These are phyloP conservation scores for Chloropicon primus DNA, from an alignment of 139 green algal species.

Conservation along the genomic window DNA sequence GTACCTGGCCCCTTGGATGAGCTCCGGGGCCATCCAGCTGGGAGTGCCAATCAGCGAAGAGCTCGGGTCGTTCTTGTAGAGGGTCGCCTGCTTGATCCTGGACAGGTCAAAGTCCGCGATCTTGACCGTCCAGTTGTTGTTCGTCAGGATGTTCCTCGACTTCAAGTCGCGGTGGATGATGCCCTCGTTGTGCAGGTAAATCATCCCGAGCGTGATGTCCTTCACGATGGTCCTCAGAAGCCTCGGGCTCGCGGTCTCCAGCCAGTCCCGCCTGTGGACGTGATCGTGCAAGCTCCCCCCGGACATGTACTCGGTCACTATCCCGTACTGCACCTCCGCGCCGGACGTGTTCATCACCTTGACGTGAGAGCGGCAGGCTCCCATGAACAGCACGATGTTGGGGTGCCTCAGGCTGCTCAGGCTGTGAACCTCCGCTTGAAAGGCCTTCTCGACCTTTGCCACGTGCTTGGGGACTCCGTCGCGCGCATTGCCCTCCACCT, in stretches of 20 bases:
- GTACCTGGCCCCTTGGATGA: slow-evolving; percentile 31
- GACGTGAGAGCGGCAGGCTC: not conserved
- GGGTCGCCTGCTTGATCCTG: not conserved
- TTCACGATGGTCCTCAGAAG: not conserved
- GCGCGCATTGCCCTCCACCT: not conserved
- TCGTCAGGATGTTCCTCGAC: not conserved
- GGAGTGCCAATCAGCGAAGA: not conserved
- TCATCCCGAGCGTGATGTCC: not conserved
- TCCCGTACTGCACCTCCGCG: not conserved
- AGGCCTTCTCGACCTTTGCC: not conserved
- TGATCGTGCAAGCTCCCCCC: slow-evolving; percentile 89
- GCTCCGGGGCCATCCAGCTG: slow-evolving; percentile 18
- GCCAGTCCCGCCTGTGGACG: slow-evolving; percentile 40
- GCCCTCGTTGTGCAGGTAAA: not conserved
- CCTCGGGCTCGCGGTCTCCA: not conserved
- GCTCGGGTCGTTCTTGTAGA: not conserved
- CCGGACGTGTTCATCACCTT: not conserved
- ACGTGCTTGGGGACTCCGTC: not conserved
- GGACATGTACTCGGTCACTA: slow-evolving; percentile 78
- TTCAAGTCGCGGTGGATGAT: not conserved
- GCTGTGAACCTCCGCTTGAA: not conserved
- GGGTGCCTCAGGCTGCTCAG: not conserved
- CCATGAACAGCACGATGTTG: not conserved
- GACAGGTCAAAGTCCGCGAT: not conserved
- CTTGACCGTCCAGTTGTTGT: not conserved